Conservation (phyloP, 495 filamentous ascomycete genomes). For the Penicillium bovifimosum region DNA sequence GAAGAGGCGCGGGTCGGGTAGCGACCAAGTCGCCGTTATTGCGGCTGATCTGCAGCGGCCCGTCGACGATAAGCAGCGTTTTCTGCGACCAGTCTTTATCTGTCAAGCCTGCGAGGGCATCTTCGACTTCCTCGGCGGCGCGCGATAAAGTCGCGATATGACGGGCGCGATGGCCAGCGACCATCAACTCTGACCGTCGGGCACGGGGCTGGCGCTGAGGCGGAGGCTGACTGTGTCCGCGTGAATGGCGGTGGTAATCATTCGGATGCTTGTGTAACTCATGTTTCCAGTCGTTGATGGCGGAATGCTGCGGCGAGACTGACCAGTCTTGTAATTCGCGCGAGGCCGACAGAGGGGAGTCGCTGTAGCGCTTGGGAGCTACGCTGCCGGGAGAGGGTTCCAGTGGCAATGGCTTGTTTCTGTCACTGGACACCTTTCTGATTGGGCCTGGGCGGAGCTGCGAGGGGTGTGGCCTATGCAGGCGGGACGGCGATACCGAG, state of each 20-base stretch:
- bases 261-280: not conserved
- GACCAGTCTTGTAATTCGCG: no score
- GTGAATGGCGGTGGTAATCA: not conserved
- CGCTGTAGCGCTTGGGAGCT: conserved; percentile 20
- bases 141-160: conserved; percentile 26
- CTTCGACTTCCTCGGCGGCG: conserved; percentile 32
- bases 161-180: conserved; percentile 5
- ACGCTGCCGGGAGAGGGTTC: conserved; percentile 35
- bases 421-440: conserved; percentile 21
- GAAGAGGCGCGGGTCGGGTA: conserved; percentile 33
- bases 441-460: conserved; percentile 1
- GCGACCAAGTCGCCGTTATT: conserved; percentile 36
- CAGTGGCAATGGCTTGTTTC: conserved; percentile 46
- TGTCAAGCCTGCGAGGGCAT: conserved; percentile 23
- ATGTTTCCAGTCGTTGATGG: not conserved
- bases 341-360: not conserved
- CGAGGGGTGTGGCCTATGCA: not conserved
- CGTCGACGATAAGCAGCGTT: conserved; percentile 21
- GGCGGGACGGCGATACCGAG: not conserved
- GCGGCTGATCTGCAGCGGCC: conserved; percentile 35
- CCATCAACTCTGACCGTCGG: not conserved
- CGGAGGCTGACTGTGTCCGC: not conserved
- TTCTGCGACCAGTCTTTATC: conserved; percentile 6
- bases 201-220: not conserved
- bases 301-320: not conserved